These are phyloP conservation scores for Cyberlindnera mycetangii DNA, from an alignment of 805 yeast genomes.

Conservation along the genomic window DNA sequence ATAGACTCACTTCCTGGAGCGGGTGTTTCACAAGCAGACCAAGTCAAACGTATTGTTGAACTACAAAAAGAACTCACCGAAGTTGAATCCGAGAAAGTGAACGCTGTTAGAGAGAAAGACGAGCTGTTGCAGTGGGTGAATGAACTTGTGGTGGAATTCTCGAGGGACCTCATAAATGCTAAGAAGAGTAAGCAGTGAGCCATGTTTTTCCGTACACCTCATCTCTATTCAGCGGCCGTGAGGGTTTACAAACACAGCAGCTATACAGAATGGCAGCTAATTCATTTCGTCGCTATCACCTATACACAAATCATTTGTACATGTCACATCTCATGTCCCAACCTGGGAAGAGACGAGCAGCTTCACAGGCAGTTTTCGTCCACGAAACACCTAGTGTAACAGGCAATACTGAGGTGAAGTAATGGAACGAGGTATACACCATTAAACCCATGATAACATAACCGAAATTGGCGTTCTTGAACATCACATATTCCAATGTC, in stretches of 20 bases:
- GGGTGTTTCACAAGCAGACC: slow-evolving; percentile 77
- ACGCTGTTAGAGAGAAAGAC: slow-evolving; percentile 63
- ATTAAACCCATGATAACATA: slow-evolving; percentile 25
- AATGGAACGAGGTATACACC: slow-evolving; percentile 15
- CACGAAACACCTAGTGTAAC: slow-evolving; percentile 46
- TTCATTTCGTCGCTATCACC: no score
- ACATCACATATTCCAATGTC: slow-evolving; percentile 39
- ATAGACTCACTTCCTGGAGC: slow-evolving; percentile 92
- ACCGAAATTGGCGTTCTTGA: slow-evolving; percentile 31
- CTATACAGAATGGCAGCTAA: no score
- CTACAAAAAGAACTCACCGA: slow-evolving; percentile 59
- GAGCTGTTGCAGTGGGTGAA: slow-evolving; percentile 59
- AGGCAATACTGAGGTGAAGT: slow-evolving; percentile 37
- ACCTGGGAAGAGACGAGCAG: slow-evolving; percentile 32
- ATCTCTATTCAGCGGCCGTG: neutral
- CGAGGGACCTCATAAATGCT: slow-evolving; percentile 35
- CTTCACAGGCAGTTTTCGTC: slow-evolving; percentile 40
- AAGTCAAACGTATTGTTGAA: slow-evolving; percentile 57
- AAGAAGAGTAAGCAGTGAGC: slow-evolving; percentile 17
- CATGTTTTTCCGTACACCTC: no score
- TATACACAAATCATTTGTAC: slow-evolving; percentile 15
- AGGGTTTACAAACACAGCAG: neutral
- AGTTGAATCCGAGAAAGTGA: slow-evolving; percentile 56
- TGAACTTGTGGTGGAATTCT: slow-evolving; percentile 53
- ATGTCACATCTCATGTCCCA: slow-evolving; percentile 46